These are phyloP conservation scores for Torulaspora delbrueckii DNA, from an alignment of 805 yeast species.

Conservation along the genomic window DNA sequence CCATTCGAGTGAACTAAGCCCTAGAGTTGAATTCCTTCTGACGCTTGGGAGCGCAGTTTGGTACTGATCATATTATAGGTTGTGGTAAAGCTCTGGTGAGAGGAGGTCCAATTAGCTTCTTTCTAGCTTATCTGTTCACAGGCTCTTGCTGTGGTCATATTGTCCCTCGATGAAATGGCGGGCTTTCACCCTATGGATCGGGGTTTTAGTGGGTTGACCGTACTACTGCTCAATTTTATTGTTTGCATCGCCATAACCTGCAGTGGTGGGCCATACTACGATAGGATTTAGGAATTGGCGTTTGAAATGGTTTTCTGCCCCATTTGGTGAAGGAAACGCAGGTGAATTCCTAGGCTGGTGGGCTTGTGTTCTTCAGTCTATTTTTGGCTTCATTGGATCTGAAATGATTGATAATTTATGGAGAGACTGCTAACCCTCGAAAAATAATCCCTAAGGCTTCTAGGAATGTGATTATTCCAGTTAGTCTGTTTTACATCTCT, in stretches of 20 bases:
- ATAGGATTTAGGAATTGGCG: slow-evolving; percentile 63
- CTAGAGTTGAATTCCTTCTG: slow-evolving; percentile 3
- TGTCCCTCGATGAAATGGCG: slow-evolving; percentile 52
- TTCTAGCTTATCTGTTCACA: slow-evolving; percentile 46
- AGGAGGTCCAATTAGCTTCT: slow-evolving; percentile 48
- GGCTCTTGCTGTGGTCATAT: slow-evolving; percentile 46
- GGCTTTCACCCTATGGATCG: slow-evolving; percentile 39
- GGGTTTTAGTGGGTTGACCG: slow-evolving; percentile 48
- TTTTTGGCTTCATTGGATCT: slow-evolving; percentile 48
- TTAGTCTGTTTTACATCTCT: slow-evolving; percentile 49
- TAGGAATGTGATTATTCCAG: slow-evolving; percentile 49
- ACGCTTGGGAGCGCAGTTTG: slow-evolving; percentile 43
- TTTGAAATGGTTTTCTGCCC: slow-evolving; percentile 40
- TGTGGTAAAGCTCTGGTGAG: slow-evolving; percentile 44
- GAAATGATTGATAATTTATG: slow-evolving; percentile 46
- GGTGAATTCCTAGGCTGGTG: slow-evolving; percentile 50
- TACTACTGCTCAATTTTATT: slow-evolving; percentile 57
- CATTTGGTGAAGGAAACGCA: slow-evolving; percentile 35
- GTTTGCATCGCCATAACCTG: slow-evolving; percentile 54
- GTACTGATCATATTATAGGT: slow-evolving; percentile 57
- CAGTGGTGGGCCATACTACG: slow-evolving; percentile 53
- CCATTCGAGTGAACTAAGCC: slow-evolving; percentile 2
- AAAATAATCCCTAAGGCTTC: slow-evolving; percentile 49
- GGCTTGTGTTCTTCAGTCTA: slow-evolving; percentile 49
- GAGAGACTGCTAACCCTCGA: slow-evolving; percentile 47